Evolutionary conservation across 2,329 filamentous ascomycete genomes (phyloP).

Genomic region (Sarocladiaceae sp.): DNA sequence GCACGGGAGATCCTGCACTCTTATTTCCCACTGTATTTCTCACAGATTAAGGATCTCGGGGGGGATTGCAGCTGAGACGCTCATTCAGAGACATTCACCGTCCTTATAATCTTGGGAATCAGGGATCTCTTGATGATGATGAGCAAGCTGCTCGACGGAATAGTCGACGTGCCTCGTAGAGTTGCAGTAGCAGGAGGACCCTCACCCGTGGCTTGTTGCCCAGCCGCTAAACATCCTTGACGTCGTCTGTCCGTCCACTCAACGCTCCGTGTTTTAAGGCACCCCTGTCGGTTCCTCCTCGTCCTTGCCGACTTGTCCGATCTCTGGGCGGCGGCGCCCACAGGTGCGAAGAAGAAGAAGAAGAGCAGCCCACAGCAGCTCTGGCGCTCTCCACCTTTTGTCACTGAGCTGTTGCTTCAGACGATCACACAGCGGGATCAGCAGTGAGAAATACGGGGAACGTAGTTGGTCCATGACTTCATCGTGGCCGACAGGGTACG

Average conservation of each 20-base stretch:
- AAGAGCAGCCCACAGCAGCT: too few species aligned
- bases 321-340: background rate
- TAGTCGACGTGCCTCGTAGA: too few species aligned
- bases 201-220: background rate
- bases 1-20: slow-evolving; percentile 5
- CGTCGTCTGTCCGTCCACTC: background rate
- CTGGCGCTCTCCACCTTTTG: too few species aligned
- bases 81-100: too few species aligned
- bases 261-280: too few species aligned
- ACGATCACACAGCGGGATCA: background rate
- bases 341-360: too few species aligned
- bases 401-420: background rate
- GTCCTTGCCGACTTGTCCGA: background rate
- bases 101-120: background rate
- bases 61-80: background rate
- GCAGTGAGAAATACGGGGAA: background rate
- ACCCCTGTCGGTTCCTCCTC: background rate
- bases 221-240: background rate
- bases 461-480: background rate
- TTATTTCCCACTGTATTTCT: slow-evolving; percentile 1
- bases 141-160: too few species aligned
- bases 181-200: background rate
- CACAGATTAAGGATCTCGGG: background rate
- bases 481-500: background rate
- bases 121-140: background rate